Evolutionary conservation across 768 basidiomycete genomes (phyloP), one percentile per base, ranked within the genome.

Genomic region (Leucosporidium yakuticum): DNA sequence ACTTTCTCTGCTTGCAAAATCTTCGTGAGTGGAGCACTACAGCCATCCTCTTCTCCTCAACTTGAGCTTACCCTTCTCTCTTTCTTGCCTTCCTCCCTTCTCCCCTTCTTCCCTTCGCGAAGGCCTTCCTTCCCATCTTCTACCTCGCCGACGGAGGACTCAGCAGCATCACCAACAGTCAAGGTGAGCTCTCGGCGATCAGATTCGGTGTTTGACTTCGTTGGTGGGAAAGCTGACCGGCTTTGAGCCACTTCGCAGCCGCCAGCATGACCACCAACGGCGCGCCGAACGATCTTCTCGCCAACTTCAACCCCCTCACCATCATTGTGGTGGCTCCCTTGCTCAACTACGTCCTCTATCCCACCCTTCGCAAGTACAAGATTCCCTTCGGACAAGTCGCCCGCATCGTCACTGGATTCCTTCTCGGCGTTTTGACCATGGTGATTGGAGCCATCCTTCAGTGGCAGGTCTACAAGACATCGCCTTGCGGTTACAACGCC

Each of bases 1-100:
- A 75, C 76, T 23, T 69, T 78, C 70, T 74, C 74, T 68, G 78
- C 78, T n/a, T 78, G 78, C 69, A 64, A 74, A 57, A 77, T 78
- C 56, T 78, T 78, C 68, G 62, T 53, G 27, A 12, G 51, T 25
- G 4, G 11, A 7, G 47, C 47, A 20, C 47, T 20, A 11, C 47
- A 11, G 47, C 47, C 11, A 20, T 48, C 12, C 47, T 48, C 20
- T 48, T n/a, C n/a, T n/a, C n/a, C n/a, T n/a, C n/a, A n/a, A n/a
- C n/a, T n/a, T n/a, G n/a, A n/a, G n/a, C n/a, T n/a, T n/a, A n/a
- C n/a, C n/a, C n/a, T n/a, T n/a, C n/a, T n/a, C n/a, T n/a, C n/a
- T n/a, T n/a, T n/a, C n/a, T n/a, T n/a, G n/a, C n/a, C 49, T 50
- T 50, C 49, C 49, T 50, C 21, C 49, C 25, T 9, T 21, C 25